Conservation (phyloP, 192 early-diverging fungal genomes). For the Lobulomyces angularis region DNA sequence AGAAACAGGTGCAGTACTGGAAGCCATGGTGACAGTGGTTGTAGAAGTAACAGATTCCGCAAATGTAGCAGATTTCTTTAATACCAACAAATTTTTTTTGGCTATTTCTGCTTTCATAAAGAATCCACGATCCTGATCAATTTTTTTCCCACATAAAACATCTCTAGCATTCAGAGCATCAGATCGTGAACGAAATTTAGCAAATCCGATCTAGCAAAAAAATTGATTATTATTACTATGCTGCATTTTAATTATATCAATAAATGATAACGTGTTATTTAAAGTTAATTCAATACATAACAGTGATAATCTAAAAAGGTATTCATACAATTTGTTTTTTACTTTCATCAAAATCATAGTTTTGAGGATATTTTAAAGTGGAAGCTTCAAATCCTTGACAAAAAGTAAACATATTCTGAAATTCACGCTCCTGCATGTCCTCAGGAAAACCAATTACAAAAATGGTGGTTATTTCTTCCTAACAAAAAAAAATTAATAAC, state of each 20-base stretch:
- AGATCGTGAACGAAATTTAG: constrained; percentile 80
- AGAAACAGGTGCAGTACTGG: too few species aligned
- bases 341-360: constrained; percentile 35
- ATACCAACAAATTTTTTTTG: constrained; percentile 95
- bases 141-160: constrained; percentile 77
- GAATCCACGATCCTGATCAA: constrained; percentile 73
- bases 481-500: too few species aligned
- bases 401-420: constrained; percentile 99
- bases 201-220: constrained; percentile 84
- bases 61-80: constrained; percentile 9
- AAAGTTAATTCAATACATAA: constrained; percentile 1
- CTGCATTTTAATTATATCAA: constrained; percentile 3
- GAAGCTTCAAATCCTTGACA: constrained; percentile 95
- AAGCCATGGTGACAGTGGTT: too few species aligned
- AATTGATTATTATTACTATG: constrained; percentile 11
- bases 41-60: too few species aligned
- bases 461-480: constrained; percentile 96
- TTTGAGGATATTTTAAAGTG: constrained; percentile 78
- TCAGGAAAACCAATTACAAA: constrained; percentile 99
- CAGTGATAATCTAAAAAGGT: constrained; percentile 14
- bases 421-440: constrained; percentile 97
- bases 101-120: constrained; percentile 97
- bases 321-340: constrained; percentile 82
- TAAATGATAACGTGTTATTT: constrained; percentile 4
- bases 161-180: constrained; percentile 90